Evolutionary conservation across 176 grass and related monocot genomes (phyloP).

Genomic region (Eragrostis curvula): DNA sequence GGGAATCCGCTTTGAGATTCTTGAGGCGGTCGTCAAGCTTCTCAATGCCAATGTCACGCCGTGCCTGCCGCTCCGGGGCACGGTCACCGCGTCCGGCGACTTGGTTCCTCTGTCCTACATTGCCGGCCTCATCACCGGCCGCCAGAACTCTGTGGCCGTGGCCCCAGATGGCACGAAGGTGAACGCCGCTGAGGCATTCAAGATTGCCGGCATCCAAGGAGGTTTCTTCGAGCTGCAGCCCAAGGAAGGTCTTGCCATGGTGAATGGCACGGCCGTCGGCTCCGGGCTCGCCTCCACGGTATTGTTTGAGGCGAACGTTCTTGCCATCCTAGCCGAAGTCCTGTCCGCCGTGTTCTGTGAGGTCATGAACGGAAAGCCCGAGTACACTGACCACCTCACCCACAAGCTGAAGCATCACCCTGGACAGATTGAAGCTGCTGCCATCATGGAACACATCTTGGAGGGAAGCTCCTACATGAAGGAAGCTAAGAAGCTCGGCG

Average conservation of each 20-base stretch:
- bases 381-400: conserved; percentile 84
- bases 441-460: conserved; percentile 83
- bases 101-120: conserved; percentile 63
- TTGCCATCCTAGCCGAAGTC: conserved; percentile 68
- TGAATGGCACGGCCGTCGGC: conserved; percentile 86
- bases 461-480: conserved; percentile 63
- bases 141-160: background rate
- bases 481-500: conserved; percentile 66
- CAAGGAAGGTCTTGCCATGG: conserved; percentile 76
- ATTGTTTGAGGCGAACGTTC: conserved; percentile 78
- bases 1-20: conserved; percentile 69
- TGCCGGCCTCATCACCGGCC: conserved; percentile 51
- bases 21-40: conserved; percentile 52
- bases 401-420: conserved; percentile 91
- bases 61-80: conserved; percentile 57
- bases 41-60: conserved; percentile 62
- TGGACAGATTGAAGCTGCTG: conserved; percentile 77
- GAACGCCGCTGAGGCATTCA: conserved; percentile 30
- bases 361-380: conserved; percentile 89
- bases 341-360: conserved; percentile 74
- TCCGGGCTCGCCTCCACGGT: conserved; percentile 75
- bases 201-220: conserved; percentile 28
- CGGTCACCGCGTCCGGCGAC: conserved; percentile 61
- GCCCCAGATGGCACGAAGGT: conserved; percentile 16
- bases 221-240: conserved; percentile 76